A percentile compares a stretch with the other conserved stretches of the same genome.
Conservation (phyloP, 768 basidiomycete species). For the Pholiota molesta region DNA sequence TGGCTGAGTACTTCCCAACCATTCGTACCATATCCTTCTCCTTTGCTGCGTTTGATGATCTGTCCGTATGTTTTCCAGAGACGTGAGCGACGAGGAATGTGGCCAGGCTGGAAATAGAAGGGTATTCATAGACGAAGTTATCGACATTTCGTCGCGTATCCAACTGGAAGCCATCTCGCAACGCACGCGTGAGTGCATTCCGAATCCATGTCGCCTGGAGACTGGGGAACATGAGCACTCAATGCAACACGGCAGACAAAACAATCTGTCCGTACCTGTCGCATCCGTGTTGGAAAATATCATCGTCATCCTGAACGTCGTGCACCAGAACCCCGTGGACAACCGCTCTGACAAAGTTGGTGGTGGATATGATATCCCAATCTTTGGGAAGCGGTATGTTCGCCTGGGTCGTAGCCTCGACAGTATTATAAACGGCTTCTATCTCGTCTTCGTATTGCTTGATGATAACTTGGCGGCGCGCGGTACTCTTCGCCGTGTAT, state of each 20-base stretch:
- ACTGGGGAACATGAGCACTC: background rate
- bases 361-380: constrained; percentile 6
- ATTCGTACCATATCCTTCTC: constrained; percentile 5
- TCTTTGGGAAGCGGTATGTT: constrained; percentile 6
- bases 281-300: constrained; percentile 16
- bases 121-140: constrained; percentile 14
- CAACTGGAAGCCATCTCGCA: constrained; percentile 2
- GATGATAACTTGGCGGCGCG: constrained; percentile 38
- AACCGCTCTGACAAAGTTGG: constrained; percentile 9
- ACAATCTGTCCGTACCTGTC: background rate
- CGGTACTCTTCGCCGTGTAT: constrained; percentile 44
- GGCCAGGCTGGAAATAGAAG: constrained; percentile 5
- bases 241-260: background rate
- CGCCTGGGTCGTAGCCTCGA: constrained; percentile 19
- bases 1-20: constrained; percentile 6
- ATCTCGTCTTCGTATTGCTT: constrained; percentile 44
- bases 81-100: constrained; percentile 2
- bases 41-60: background rate
- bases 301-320: constrained; percentile 2
- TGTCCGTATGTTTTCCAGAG: background rate
- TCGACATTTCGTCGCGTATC: constrained; percentile 7
- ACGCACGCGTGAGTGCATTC: constrained; percentile 7
- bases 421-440: constrained; percentile 19
- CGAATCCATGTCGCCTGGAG: constrained; percentile 16
- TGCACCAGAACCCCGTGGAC: constrained; percentile 9